phyloP scores from a whole-genome alignment of 306 rosid species.

The Corylus americana region DNA sequence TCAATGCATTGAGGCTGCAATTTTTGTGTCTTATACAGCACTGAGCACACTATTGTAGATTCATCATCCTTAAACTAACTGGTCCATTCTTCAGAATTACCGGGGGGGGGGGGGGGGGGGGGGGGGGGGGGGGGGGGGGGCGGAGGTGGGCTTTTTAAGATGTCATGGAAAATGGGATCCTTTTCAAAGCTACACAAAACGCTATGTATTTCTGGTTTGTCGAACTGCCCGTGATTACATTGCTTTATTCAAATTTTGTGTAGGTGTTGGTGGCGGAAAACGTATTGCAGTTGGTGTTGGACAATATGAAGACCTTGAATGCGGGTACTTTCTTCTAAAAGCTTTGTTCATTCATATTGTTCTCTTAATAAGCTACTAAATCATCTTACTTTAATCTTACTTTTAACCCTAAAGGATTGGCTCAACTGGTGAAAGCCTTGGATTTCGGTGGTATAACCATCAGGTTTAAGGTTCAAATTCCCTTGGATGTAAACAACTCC shows the following conservation, averaged over 20 bases:
- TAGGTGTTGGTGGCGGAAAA: constrained; percentile 71
- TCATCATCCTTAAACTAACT: not conserved
- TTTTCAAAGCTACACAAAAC: constrained; percentile 13
- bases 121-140: too few relatives aligned
- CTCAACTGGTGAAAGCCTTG: too few relatives aligned
- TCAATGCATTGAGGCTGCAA: not conserved
- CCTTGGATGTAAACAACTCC: too few relatives aligned
- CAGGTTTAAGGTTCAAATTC: too few relatives aligned
- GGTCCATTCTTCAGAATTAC: constrained; percentile 17
- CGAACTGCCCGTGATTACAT: constrained; percentile 22
- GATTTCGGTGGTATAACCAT: too few relatives aligned
- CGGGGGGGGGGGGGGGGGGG: too few relatives aligned
- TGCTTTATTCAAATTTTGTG: constrained; percentile 31
- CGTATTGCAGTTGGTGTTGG: constrained; percentile 76
- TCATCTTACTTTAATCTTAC: not conserved
- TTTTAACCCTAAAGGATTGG: too few relatives aligned
- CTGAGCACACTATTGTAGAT: not conserved
- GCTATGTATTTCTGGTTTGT: not conserved
- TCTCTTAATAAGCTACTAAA: not conserved
- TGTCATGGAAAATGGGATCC: constrained; percentile 10
- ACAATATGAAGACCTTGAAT: constrained; percentile 67
- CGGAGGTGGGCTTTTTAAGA: constrained; percentile 11
- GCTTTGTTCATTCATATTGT: not conserved
- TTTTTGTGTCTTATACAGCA: not conserved
- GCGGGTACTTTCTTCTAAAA: constrained; percentile 57